Evolutionary conservation across 2,329 filamentous ascomycete species (phyloP).

Genomic region (Penicillium sp.): DNA sequence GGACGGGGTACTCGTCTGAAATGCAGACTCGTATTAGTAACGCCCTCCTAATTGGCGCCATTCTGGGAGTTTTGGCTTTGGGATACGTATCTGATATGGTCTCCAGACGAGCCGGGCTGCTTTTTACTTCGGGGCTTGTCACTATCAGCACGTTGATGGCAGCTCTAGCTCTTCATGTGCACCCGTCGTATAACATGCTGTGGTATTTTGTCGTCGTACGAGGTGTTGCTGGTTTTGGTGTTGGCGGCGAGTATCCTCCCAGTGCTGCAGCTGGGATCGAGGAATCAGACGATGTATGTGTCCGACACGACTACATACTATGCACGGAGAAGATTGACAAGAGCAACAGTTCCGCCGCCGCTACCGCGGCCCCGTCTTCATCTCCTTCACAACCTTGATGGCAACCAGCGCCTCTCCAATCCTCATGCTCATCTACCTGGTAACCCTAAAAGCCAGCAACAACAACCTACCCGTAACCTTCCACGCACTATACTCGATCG

Average conservation of each 20-base stretch:
- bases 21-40: constrained; percentile 40
- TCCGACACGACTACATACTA: neutral
- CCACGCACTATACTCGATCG: constrained; percentile 39
- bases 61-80: constrained; percentile 33
- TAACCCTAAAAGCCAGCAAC: constrained; percentile 40
- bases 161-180: constrained; percentile 43
- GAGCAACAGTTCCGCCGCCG: constrained; percentile 25
- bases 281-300: constrained; percentile 37
- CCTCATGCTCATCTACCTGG: constrained; percentile 42
- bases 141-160: constrained; percentile 40
- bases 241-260: constrained; percentile 45
- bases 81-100: constrained; percentile 37
- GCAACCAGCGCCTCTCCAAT: constrained; percentile 40
- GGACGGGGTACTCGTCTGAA: constrained; percentile 29
- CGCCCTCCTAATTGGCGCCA: constrained; percentile 36
- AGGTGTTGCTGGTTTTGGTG: constrained; percentile 44
- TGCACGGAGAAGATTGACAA: neutral
- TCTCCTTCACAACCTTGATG: constrained; percentile 43
- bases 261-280: constrained; percentile 45
- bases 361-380: constrained; percentile 41
- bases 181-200: constrained; percentile 39
- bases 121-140: constrained; percentile 36
- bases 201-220: constrained; percentile 46
- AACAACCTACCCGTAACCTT: constrained; percentile 39
- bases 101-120: constrained; percentile 32